Evolutionary conservation across 139 green algal genomes (phyloP).

Genomic region (Chlamydomonas schloesseri): DNA sequence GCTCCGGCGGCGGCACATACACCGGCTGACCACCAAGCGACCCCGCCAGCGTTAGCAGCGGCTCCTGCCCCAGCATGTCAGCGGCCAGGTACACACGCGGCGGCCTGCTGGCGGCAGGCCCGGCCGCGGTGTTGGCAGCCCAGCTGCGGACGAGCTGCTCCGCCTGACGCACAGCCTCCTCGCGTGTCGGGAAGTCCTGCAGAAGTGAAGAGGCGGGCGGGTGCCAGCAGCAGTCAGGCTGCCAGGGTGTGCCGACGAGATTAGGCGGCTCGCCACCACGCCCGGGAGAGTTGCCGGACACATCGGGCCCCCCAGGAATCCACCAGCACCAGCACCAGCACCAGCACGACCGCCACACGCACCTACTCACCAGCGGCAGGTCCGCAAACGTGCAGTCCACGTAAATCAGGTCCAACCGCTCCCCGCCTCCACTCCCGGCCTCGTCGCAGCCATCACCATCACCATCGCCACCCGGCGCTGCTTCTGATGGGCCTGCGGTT

Average conservation of each 20-base stretch:
- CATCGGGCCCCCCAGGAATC: no score
- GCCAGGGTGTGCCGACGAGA: no score
- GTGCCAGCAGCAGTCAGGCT: no score
- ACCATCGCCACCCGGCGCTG: no score
- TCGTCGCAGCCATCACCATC: no score
- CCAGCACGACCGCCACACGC: no score
- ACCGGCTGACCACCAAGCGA: background rate
- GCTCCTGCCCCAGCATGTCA: constrained; percentile 24
- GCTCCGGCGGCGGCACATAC: constrained; percentile 23
- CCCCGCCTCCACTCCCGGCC: background rate
- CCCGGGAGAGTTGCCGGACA: no score
- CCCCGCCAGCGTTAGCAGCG: background rate
- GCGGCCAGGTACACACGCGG: constrained; percentile 8
- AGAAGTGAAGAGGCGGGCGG: no score
- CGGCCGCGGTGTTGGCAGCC: no score
- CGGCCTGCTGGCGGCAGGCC: background rate
- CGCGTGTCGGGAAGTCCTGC: constrained; percentile 32
- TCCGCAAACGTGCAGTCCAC: constrained; percentile 48
- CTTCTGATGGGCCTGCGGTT: no score
- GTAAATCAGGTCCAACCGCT: constrained; percentile 44
- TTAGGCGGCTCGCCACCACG: no score
- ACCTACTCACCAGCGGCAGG: constrained; percentile 6
- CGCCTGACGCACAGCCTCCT: constrained; percentile 18
- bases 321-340: no score
- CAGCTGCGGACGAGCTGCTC: background rate